phyloP scores from a whole-genome alignment of 177 flowering plant species.

The Tripterygium wilfordii region DNA sequence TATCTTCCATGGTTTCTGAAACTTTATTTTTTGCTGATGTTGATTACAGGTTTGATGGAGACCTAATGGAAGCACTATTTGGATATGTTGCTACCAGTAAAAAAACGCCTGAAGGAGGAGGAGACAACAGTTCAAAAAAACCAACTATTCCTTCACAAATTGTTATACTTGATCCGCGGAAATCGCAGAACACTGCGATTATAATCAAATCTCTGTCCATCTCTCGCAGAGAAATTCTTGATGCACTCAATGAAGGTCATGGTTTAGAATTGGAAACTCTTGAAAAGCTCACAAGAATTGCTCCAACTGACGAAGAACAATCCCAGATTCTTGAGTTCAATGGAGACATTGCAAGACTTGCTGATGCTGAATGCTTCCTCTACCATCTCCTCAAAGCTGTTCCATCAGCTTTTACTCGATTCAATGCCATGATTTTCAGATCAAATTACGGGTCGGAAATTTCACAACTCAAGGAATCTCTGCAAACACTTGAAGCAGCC shows the following conservation, averaged over 20 bases:
- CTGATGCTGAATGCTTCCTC: constrained; percentile 87
- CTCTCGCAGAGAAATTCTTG: constrained; percentile 55
- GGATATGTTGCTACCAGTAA: constrained; percentile 57
- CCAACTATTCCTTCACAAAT: no score
- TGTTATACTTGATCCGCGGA: constrained; percentile 69
- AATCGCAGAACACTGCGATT: constrained; percentile 83
- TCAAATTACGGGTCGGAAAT: constrained; percentile 53
- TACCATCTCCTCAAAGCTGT: constrained; percentile 56
- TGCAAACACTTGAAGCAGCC: constrained; percentile 57
- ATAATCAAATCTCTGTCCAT: constrained; percentile 61
- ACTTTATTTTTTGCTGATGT: no score
- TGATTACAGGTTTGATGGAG: constrained; percentile 75
- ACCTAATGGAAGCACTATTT: constrained; percentile 89
- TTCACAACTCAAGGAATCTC: constrained; percentile 37
- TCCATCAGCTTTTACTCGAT: constrained; percentile 62
- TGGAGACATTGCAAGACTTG: constrained; percentile 63
- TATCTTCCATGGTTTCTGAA: no score
- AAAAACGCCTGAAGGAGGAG: constrained; percentile 34
- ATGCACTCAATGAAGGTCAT: constrained; percentile 50
- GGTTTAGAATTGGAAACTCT: constrained; percentile 57
- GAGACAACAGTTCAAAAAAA: no score
- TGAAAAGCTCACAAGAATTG: constrained; percentile 62
- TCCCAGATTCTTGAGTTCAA: constrained; percentile 38
- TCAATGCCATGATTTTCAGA: constrained; percentile 70
- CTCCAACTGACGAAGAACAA: constrained; percentile 71